Base-by-base conservation (phyloP, 176 grass and related monocot species). In the Guadua angustifolia region DNA sequence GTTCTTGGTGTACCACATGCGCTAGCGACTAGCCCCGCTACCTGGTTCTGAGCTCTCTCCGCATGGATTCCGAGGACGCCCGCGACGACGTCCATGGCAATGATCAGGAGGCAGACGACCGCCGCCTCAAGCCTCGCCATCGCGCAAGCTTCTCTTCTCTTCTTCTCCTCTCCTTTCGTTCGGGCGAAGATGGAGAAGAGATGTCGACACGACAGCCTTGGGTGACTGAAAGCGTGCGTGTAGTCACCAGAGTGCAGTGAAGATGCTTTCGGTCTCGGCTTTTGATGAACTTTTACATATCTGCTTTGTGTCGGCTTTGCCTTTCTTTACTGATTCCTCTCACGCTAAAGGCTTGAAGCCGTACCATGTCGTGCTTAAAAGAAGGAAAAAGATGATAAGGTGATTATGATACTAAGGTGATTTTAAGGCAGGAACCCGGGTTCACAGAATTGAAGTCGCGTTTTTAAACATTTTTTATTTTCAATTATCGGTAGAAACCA, bases 51-150 rank as follows among this genome's bases (percentile, higher is more conserved):
- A 82, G 90, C 82, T 59, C 66, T 86, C 80, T 98, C 91, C 33
- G 95, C 90, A 74, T 95, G 53, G 53, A 98, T 71, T 16, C 92
- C 95, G 22, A 98, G 82, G 68, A 95, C 78, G 38, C 95, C 95
- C 12, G 92, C 95, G 68, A 57, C 63, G 43, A 66, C 75, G 66
- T 98, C 95, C 88, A 92, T 89, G 87, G 75, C 88, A 52, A 95
- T 47, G 19, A 95, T 94, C 71, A 98, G 83, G 52, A 93, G 69
- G 63, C 92, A 98, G 9, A 98, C 71, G 64, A 91, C 74, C 70
- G 78, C 84, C 0, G 88, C 88, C 85, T 91, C 90, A 22, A 88
- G 79, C 69, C 84, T 89, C 16, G 87, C 92, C 95, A 98, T 98
- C 68, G 80, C 9, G 38, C 17, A 32, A 14, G 62, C 63, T 62